Evolutionary conservation across 2,329 filamentous ascomycete species (phyloP), one percentile per base, ranked within the genome.

Genomic region (Curvularia sp.): DNA sequence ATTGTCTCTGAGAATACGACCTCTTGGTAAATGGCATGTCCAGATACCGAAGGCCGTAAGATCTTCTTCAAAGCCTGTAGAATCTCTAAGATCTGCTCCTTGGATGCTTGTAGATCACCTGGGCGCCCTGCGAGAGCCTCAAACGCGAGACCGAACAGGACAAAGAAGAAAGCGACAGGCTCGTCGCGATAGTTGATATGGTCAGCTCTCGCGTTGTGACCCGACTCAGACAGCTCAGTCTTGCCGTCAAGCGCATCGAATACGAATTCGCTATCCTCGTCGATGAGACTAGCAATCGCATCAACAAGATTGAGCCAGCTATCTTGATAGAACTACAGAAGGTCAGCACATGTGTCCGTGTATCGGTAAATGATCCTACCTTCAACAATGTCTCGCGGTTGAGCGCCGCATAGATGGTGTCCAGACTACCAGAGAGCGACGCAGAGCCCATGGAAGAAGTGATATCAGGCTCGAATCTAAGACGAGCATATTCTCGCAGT

Each of bases 111-210:
- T 10, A 88, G 83, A 66, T 90, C 88, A 33, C 86, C 85, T 5
- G 90, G 89, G 47, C 93, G 88, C 6, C 92, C 92, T 7, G 94
- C 94, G 22, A 99, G 85, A 18, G 96, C 94, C 78, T 99, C 96
- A 67, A 99, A 98, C 0, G 94, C 93, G 57, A 99, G 89, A 10
- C 95, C 95, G 69, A 98, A 99, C 0, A 99, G 85, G 13, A 99
- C 94, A 71, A 99, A 99, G 82, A 99, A 99, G 83, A 99, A 99
- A 0, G 95, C 95, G 1, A 98, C 92, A 0, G 95, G 95, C 75
- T 99, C 95, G 72, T 98, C 94, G 48, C 95, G 91, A 75, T 99
- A 99, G 77, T 98, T 98, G 80, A 99, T 98, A 31, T 73, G 70
- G 65, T 94, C 91, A 49, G 84, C 85, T 73, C 89, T 91, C 15